Evolutionary conservation across 2,329 filamentous ascomycete species (phyloP), one percentile per base, ranked within the genome.

Genomic region (Elsinoe arachidis): DNA sequence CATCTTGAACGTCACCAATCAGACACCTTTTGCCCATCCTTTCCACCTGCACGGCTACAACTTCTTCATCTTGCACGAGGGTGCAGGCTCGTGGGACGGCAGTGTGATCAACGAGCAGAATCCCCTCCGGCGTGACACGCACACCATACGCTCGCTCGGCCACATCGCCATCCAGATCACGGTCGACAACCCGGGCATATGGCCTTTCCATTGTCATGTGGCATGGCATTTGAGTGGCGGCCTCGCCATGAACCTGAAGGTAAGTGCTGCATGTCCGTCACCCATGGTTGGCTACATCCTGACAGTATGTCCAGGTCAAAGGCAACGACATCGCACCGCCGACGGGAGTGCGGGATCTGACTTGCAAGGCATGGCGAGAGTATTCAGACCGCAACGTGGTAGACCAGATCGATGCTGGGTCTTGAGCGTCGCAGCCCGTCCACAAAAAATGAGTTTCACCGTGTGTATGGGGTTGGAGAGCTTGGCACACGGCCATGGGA

Each of bases 41-140:
- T 84, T 88, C 70, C 85, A 88, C 69, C 68, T 87, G 1, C 68
- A 70, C 60, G 68, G 66, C 21, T 65, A 67, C 63, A 67, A 68
- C 60, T 62, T 67, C 56, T 61, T 64, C 26, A 41, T 67, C 55
- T 63, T 67, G 5, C 60, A 59, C 19, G 62, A 61, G 15, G 66
- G 65, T 43, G 26, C 37, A 11, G 61, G n/a, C n/a, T n/a, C n/a
- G n/a, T n/a, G n/a, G n/a, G n/a, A n/a, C n/a, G n/a, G n/a, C n/a
- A n/a, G n/a, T 61, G 19, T 35, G 19, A 26, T 66, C 65, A 64
- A 63, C 66, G 46, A 64, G 65, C 37, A 65, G 66, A 67, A 68
- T 56, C 66, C 66, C 1, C 64, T 65, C 53, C 63, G 66, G 10
- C 63, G 66, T 14, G 66, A 68, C 47, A 64, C 61, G 3, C 65